Conservation (phyloP, 495 filamentous ascomycete genomes). For the Talaromyces nanjingensis region DNA sequence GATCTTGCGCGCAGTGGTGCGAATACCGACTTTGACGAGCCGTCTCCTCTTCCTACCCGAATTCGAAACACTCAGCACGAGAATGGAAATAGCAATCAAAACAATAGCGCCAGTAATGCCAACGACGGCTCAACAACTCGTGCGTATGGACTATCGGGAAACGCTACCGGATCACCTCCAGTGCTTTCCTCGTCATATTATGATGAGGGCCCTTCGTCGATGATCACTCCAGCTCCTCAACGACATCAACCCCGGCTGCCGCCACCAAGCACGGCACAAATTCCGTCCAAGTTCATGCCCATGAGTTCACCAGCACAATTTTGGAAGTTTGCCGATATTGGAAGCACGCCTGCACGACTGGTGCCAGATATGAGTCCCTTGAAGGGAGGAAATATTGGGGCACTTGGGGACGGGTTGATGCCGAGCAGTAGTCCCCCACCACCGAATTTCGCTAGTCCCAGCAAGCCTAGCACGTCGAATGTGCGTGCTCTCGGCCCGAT, state of each 20-base stretch:
- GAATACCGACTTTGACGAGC: conserved; percentile 46
- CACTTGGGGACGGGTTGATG: conserved; percentile 41
- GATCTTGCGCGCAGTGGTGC: conserved; percentile 30
- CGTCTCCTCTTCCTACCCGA: conserved; percentile 46
- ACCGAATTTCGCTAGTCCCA: conserved; percentile 39
- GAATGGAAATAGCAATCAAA: conserved; percentile 46
- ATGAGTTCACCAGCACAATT: conserved; percentile 95
- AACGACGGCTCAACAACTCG: conserved; percentile 23
- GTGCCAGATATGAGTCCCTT: conserved; percentile 54
- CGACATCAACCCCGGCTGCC: conserved; percentile 77
- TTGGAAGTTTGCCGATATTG: conserved; percentile 73
- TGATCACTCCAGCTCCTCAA: conserved; percentile 81
- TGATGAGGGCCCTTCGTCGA: conserved; percentile 45
- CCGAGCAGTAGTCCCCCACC: conserved; percentile 63
- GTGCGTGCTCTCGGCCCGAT: conserved; percentile 32
- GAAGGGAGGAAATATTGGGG: conserved; percentile 37
- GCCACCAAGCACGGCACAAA: conserved; percentile 80
- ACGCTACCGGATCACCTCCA: conserved; percentile 57
- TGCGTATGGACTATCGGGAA: conserved; percentile 52
- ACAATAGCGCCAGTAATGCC: conserved; percentile 25
- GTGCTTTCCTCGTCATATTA: conserved; percentile 61
- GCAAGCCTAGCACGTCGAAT: conserved; percentile 36
- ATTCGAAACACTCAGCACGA: conserved; percentile 31
- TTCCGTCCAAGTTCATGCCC: conserved; percentile 91
- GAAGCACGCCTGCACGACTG: conserved; percentile 69